Evolutionary conservation across 768 basidiomycete species (phyloP).

Genomic region (Lyophyllum semitale): DNA sequence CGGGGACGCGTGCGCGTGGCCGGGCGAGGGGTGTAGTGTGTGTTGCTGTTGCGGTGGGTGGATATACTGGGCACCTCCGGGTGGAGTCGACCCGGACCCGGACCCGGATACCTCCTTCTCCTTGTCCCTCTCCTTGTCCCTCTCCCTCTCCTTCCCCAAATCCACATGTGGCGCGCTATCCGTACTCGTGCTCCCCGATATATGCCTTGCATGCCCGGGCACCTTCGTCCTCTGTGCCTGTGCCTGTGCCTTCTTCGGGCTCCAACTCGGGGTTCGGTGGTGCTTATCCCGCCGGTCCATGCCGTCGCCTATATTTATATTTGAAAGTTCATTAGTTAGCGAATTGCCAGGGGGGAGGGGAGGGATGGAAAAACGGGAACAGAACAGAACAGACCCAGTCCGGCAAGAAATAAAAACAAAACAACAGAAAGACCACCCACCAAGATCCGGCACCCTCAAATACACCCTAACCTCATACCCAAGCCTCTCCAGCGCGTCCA

Average conservation of each 20-base stretch:
- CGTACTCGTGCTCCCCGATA: constrained; percentile 32
- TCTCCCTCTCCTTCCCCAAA: background rate
- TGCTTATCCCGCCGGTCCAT: constrained; percentile 48
- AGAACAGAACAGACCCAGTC: too few relatives aligned
- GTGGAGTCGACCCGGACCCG: too few relatives aligned
- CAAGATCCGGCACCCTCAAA: constrained; percentile 68
- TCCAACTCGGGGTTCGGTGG: constrained; percentile 13
- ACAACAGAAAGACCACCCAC: constrained; percentile 18
- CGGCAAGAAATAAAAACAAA: background rate
- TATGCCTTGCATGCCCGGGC: constrained; percentile 28
- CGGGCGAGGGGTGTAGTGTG: background rate
- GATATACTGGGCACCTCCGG: too few relatives aligned
- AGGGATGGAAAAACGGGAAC: too few relatives aligned
- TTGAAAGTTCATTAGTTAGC: too few relatives aligned
- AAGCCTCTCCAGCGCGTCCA: constrained; percentile 69
- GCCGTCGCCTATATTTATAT: constrained; percentile 51
- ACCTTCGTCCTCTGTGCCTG: too few relatives aligned
- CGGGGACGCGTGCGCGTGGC: background rate
- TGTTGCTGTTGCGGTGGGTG: too few relatives aligned
- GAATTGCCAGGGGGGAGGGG: too few relatives aligned
- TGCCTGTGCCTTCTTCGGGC: constrained; percentile 20
- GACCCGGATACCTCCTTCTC: too few relatives aligned
- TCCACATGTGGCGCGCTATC: constrained; percentile 17
- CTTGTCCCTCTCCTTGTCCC: background rate
- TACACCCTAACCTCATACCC: constrained; percentile 77